Evolutionary conservation across 2,329 filamentous ascomycete species (phyloP).

Genomic region (Aspergillus vadensis): DNA sequence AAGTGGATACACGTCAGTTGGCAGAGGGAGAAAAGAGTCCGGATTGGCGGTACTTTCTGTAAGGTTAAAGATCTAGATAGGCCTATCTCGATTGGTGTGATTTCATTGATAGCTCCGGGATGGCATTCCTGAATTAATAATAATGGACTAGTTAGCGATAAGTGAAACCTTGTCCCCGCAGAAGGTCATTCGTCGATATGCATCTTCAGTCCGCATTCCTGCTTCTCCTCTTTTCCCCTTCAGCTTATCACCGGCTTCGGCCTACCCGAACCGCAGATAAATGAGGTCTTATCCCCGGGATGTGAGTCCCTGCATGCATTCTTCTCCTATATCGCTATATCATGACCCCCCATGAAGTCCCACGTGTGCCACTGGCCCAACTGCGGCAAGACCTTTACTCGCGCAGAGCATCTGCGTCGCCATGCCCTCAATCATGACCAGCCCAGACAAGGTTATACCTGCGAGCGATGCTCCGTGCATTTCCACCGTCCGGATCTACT

Average conservation of each 20-base stretch:
- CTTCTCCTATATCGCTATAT: background rate
- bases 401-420: conserved; percentile 60
- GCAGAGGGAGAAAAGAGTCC: conserved; percentile 41
- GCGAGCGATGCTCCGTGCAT: conserved; percentile 60
- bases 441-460: conserved; percentile 54
- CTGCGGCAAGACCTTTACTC: conserved; percentile 58
- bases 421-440: conserved; percentile 60
- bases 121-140: background rate
- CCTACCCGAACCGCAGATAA: background rate
- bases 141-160: background rate
- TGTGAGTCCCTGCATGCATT: no score
- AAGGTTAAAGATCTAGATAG: background rate
- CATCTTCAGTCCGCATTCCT: no score
- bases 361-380: conserved; percentile 47
- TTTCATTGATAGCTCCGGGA: background rate
- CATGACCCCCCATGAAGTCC: conserved; percentile 10
- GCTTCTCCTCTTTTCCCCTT: background rate
- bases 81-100: background rate
- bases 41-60: conserved; percentile 37
- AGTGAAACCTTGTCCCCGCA: conserved; percentile 8
- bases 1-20: conserved; percentile 45
- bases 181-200: background rate
- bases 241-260: conserved; percentile 4
- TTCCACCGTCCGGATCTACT: conserved; percentile 63
- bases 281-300: background rate